phyloP scores from a whole-genome alignment of 75 land plant species.

The Cunninghamia lanceolata region DNA sequence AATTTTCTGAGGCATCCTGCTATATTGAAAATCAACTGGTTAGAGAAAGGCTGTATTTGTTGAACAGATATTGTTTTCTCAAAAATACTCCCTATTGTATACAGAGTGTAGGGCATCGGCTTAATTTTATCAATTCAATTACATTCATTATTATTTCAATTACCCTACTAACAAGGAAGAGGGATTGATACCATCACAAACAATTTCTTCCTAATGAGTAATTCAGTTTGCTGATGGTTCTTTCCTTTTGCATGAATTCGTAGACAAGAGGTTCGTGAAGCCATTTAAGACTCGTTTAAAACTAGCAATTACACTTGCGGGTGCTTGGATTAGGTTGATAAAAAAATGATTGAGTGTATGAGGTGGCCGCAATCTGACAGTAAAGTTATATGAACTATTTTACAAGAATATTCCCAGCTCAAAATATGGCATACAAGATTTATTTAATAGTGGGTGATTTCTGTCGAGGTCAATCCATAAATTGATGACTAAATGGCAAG shows the following conservation, averaged over 20 bases:
- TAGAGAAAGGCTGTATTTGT: too few relatives aligned
- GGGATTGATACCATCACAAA: not conserved
- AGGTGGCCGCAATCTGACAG: too few relatives aligned
- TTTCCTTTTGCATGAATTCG: not conserved
- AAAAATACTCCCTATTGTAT: not conserved
- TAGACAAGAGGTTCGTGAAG: not conserved
- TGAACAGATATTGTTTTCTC: too few relatives aligned
- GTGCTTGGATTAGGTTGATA: not conserved
- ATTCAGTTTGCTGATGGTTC: not conserved
- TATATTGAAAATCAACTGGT: too few relatives aligned
- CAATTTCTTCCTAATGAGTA: not conserved
- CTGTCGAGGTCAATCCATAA: too few relatives aligned
- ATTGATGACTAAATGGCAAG: too few relatives aligned
- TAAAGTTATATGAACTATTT: too few relatives aligned
- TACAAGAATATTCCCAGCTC: too few relatives aligned
- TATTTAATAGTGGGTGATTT: too few relatives aligned
- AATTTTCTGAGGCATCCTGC: too few relatives aligned
- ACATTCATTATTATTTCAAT: too few relatives aligned
- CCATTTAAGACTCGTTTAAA: not conserved
- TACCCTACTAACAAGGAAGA: not conserved
- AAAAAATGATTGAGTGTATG: not conserved
- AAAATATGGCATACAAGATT: too few relatives aligned
- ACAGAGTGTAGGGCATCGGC: not conserved
- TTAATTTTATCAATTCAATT: not conserved
- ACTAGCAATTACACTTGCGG: not conserved